Conservation (phyloP, 2,329 filamentous ascomycete species). For the Aspergillaceae sp. region DNA sequence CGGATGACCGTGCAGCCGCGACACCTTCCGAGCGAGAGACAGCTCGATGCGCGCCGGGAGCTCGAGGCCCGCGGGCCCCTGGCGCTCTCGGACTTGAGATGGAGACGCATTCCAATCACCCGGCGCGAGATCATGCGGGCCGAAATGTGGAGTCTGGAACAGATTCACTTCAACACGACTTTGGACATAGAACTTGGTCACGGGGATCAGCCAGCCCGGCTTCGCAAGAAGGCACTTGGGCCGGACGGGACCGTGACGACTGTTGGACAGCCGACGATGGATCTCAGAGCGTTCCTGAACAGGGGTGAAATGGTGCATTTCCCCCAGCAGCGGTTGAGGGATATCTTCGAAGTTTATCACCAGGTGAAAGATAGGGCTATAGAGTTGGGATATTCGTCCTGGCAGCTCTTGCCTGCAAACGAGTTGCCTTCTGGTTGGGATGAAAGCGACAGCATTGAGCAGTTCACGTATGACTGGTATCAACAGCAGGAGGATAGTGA, state of each 20-base stretch:
- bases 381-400: constrained; percentile 5
- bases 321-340: constrained; percentile 8
- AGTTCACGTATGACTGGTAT: neutral
- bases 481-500: neutral
- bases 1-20: constrained; percentile 15
- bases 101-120: constrained; percentile 9
- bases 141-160: constrained; percentile 9
- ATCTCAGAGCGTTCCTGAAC: constrained; percentile 10
- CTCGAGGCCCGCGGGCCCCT: constrained; percentile 18
- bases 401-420: constrained; percentile 11
- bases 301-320: constrained; percentile 2
- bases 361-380: constrained; percentile 9
- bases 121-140: constrained; percentile 8
- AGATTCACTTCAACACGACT: constrained; percentile 22
- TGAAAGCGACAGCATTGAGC: neutral
- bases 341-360: constrained; percentile 10
- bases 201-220: constrained; percentile 2
- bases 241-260: neutral
- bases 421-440: constrained; percentile 12
- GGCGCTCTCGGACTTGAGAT: constrained; percentile 20
- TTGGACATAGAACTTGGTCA: constrained; percentile 13
- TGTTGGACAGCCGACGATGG: neutral
- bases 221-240: constrained; percentile 12
- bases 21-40: constrained; percentile 14
- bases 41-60: constrained; percentile 20